Conservation (phyloP, 2,329 filamentous ascomycete genomes). For the Emergomyces pasteurianus region DNA sequence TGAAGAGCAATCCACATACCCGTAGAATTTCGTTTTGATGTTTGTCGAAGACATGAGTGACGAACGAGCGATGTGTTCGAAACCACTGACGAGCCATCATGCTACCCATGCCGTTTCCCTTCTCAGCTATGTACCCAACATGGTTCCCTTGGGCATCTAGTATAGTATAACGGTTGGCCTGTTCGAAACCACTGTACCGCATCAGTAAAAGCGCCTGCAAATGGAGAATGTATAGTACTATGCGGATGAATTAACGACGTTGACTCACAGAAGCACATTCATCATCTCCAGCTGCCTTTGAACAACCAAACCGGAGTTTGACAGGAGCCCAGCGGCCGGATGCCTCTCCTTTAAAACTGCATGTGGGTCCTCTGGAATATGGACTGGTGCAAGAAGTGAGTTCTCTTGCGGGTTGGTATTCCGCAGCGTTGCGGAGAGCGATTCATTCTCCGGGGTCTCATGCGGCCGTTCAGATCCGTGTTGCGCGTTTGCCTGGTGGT, state of each 20-base stretch:
- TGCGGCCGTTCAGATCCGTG: not conserved
- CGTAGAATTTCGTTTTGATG: slow-evolving; percentile 48
- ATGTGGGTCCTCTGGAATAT: slow-evolving; percentile 50
- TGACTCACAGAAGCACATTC: slow-evolving; percentile 46
- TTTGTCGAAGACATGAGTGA: slow-evolving; percentile 52
- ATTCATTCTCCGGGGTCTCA: slow-evolving; percentile 6
- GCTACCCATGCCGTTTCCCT: slow-evolving; percentile 47
- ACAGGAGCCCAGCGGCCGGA: slow-evolving; percentile 45
- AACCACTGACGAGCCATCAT: slow-evolving; percentile 49
- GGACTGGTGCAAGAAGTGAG: slow-evolving; percentile 46
- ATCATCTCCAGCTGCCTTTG: slow-evolving; percentile 54
- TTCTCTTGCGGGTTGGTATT: slow-evolving; percentile 35
- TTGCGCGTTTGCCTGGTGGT: not conserved
- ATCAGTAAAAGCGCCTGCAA: not conserved
- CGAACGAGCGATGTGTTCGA: slow-evolving; percentile 51
- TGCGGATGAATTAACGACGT: not conserved
- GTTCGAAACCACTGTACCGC: slow-evolving; percentile 44
- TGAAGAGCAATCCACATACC: slow-evolving; percentile 19
- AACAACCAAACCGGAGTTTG: slow-evolving; percentile 50
- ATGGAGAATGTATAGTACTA: not conserved
- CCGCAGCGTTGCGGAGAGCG: slow-evolving; percentile 26
- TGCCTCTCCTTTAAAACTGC: slow-evolving; percentile 47
- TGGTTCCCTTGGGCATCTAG: slow-evolving; percentile 53
- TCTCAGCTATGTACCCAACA: slow-evolving; percentile 53
- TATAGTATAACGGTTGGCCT: slow-evolving; percentile 54